Evolutionary conservation across 768 basidiomycete genomes (phyloP).

Genomic region (Boletus insuetus): DNA sequence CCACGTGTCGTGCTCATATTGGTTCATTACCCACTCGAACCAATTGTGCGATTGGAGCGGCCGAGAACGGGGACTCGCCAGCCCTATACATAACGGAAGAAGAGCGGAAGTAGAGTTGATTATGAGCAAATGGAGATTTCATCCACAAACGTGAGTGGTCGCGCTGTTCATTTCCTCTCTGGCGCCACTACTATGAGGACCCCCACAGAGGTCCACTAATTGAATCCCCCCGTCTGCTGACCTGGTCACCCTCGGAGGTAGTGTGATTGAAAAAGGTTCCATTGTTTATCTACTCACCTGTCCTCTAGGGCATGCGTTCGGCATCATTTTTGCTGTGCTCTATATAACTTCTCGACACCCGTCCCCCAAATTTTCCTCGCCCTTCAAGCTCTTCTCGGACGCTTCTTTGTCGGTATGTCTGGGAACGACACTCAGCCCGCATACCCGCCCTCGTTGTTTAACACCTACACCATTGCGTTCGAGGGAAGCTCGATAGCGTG

Average conservation of each 20-base stretch:
- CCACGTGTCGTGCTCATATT: neutral
- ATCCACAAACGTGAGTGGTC: conserved; percentile 1
- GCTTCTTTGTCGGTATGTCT: conserved; percentile 11
- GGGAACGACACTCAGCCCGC: conserved; percentile 1
- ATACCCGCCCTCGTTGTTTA: conserved; percentile 12
- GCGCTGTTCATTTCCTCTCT: conserved; percentile 1
- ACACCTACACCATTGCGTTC: conserved; percentile 20
- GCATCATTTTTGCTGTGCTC: neutral
- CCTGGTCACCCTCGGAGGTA: neutral
- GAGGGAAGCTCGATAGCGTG: conserved; percentile 20
- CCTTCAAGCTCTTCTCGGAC: neutral
- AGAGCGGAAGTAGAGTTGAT: neutral
- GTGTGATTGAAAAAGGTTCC: too few species aligned
- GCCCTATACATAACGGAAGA: neutral
- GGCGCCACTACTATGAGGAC: neutral
- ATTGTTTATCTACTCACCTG: neutral
- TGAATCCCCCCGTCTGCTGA: neutral
- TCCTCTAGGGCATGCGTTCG: neutral
- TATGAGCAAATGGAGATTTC: neutral
- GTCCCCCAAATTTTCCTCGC: neutral
- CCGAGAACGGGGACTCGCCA: neutral
- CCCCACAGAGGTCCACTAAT: neutral
- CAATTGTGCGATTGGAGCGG: conserved; percentile 1
- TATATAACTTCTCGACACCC: conserved; percentile 4
- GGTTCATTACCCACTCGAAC: neutral